Percentiles rank a stretch among this genome's conserved stretches.
phyloP scores from a whole-genome alignment of 345 rosid genomes.

The Excoecaria cochinchinensis region DNA sequence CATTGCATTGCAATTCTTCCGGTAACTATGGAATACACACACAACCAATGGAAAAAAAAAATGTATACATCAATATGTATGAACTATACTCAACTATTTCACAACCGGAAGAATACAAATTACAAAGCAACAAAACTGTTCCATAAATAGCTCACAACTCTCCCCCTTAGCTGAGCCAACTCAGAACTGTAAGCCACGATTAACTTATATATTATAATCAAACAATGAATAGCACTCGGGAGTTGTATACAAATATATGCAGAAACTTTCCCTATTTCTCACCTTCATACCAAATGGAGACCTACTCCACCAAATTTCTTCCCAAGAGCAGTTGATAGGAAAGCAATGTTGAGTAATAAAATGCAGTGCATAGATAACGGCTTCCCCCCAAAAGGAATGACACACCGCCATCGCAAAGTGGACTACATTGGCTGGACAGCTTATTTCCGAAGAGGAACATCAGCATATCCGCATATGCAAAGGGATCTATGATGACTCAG shows the following conservation, averaged over 20 bases:
- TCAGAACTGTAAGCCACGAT: neutral
- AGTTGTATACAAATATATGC: conserved; percentile 5
- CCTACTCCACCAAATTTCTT: conserved; percentile 5
- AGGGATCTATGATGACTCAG: neutral
- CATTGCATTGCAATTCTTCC: neutral
- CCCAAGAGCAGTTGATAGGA: neutral
- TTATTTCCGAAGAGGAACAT: neutral
- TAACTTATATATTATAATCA: neutral
- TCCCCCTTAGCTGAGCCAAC: conserved; percentile 10
- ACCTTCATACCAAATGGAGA: conserved; percentile 17
- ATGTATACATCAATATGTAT: neutral
- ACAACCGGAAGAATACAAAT: conserved; percentile 1
- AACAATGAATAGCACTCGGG: conserved; percentile 1
- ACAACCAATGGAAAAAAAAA: neutral
- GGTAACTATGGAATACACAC: too few species aligned
- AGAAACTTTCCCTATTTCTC: conserved; percentile 18
- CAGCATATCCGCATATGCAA: neutral
- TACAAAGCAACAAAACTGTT: conserved; percentile 11
- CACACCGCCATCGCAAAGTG: conserved; percentile 1
- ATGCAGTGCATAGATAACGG: neutral
- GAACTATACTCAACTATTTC: neutral
- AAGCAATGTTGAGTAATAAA: conserved; percentile 1
- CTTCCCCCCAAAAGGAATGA: conserved; percentile 5
- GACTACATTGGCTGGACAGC: neutral
- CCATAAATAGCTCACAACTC: conserved; percentile 11